Evolutionary conservation across 148 eudicot species (phyloP).

Genomic region (Chenopodium formosanum): DNA sequence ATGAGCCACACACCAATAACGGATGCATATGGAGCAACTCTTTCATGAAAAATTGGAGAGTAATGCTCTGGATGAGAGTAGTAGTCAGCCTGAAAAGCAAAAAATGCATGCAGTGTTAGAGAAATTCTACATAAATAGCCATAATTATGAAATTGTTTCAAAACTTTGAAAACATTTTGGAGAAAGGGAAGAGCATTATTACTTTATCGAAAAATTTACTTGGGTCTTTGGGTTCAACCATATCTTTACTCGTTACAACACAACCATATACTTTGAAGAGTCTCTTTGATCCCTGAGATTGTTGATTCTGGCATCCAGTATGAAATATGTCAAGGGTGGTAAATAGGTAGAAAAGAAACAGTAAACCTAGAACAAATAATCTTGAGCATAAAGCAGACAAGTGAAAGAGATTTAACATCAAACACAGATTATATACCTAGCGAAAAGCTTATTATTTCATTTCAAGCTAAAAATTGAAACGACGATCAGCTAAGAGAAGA

Average conservation of each 20-base stretch:
- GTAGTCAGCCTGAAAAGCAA: conserved; percentile 75
- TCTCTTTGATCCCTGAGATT: conserved; percentile 50
- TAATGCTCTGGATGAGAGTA: conserved; percentile 98
- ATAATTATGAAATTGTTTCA: background rate
- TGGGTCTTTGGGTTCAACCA: conserved; percentile 74
- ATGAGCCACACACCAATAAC: conserved; percentile 66
- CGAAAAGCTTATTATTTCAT: background rate
- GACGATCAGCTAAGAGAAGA: background rate
- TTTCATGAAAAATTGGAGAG: conserved; percentile 78
- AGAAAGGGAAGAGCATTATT: conserved; percentile 21
- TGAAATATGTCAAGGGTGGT: conserved; percentile 21
- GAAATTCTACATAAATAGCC: background rate
- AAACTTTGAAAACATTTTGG: background rate
- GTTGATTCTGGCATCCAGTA: conserved; percentile 45
- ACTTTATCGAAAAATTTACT: conserved; percentile 64
- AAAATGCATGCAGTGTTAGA: background rate
- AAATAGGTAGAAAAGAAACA: background rate
- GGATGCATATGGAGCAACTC: conserved; percentile 91
- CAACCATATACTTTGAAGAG: conserved; percentile 92
- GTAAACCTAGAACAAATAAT: background rate
- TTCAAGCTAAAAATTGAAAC: background rate
- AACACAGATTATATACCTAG: background rate
- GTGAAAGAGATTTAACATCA: background rate
- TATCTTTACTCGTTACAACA: conserved; percentile 79
- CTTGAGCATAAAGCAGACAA: background rate